Conservation (phyloP, 2,329 filamentous ascomycete species). For the Lecanicillium sp. region DNA sequence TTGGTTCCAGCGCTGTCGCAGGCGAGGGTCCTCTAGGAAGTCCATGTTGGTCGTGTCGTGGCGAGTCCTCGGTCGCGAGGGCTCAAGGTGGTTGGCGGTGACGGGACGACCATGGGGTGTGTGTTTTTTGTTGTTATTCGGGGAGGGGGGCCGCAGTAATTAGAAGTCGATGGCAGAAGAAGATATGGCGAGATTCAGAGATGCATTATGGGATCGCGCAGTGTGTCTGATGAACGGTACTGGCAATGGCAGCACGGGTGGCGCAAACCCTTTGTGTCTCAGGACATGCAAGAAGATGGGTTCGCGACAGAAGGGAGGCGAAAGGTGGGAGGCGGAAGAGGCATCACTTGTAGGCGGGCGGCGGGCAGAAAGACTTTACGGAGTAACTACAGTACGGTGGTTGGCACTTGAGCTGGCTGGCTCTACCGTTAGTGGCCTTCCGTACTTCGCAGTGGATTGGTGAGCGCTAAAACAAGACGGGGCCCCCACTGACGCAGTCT, state of each 20-base stretch:
- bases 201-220: background rate
- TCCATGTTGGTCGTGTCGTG: slow-evolving; percentile 37
- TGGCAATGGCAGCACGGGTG: background rate
- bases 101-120: background rate
- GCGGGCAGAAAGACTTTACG: too few species aligned
- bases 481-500: too few species aligned
- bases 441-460: too few species aligned
- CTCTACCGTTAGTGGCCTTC: too few species aligned
- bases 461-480: too few species aligned
- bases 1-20: slow-evolving; percentile 90
- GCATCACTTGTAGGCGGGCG: background rate
- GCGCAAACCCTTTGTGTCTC: slow-evolving; percentile 8
- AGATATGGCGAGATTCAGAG: background rate
- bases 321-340: background rate
- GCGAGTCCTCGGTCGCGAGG: slow-evolving; percentile 9
- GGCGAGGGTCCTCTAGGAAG: slow-evolving; percentile 73
- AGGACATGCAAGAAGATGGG: slow-evolving; percentile 5
- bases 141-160: too few species aligned
- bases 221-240: background rate
- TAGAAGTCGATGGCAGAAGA: background rate
- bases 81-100: slow-evolving; percentile 8
- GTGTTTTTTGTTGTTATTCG: background rate
- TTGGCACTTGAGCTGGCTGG: too few species aligned
- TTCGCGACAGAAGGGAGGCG: background rate
- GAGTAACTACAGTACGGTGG: too few species aligned